phyloP scores from a whole-genome alignment of 129 eudicot species.

The Lonicera japonica region DNA sequence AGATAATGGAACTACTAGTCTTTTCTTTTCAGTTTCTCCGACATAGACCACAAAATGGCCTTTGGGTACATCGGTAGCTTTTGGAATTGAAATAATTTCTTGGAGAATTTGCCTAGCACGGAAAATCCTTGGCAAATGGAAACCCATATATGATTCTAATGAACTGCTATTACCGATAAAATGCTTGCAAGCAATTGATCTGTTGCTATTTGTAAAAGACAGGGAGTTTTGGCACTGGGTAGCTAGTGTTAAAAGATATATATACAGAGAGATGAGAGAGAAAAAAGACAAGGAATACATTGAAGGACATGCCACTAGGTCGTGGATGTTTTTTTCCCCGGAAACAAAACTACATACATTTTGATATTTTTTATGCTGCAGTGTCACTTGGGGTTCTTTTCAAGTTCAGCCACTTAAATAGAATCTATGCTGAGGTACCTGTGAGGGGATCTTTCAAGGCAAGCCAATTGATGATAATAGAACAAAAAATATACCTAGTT shows the following conservation, averaged over 20 bases:
- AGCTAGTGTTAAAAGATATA: not conserved
- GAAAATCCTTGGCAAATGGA: constrained; percentile 10
- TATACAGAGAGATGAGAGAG: not conserved
- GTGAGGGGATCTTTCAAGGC: too few species aligned
- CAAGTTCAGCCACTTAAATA: too few species aligned
- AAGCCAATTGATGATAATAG: too few species aligned
- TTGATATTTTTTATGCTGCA: too few species aligned
- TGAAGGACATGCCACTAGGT: too few species aligned
- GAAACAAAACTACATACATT: too few species aligned
- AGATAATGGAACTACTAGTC: constrained; percentile 32
- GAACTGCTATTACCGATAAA: not conserved
- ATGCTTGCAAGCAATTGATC: not conserved
- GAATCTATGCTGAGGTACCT: too few species aligned
- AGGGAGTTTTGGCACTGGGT: not conserved
- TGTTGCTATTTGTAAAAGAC: not conserved
- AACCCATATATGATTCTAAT: constrained; percentile 19
- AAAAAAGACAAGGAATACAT: not conserved
- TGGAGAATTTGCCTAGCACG: constrained; percentile 6
- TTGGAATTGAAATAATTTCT: not conserved
- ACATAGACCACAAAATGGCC: constrained; percentile 44
- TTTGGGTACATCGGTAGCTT: too few species aligned
- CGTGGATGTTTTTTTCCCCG: too few species aligned
- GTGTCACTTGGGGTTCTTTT: too few species aligned
- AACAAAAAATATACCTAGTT: too few species aligned
- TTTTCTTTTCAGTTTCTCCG: constrained; percentile 33